Evolutionary conservation across 2,329 filamentous ascomycete species (phyloP).

Genomic region (Coniochaeta ligniaria): DNA sequence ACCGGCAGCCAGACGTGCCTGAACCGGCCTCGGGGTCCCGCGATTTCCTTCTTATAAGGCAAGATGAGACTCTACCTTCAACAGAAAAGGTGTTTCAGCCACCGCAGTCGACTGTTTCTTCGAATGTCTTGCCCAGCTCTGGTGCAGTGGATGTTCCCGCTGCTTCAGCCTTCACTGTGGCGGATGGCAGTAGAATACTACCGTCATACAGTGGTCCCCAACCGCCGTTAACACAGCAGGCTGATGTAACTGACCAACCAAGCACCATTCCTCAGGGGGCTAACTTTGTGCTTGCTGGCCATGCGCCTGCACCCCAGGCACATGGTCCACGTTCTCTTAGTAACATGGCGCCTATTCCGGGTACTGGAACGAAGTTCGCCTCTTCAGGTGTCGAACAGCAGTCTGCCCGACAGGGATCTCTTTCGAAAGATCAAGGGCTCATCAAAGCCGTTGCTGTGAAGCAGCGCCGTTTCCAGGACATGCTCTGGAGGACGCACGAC

Average conservation of each 20-base stretch:
- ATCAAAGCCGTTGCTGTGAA: not conserved
- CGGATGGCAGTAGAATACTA: not conserved
- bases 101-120: not conserved
- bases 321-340: not conserved
- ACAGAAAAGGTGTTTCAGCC: not conserved
- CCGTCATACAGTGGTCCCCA: not conserved
- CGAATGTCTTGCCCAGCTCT: not conserved
- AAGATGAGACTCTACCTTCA: not conserved
- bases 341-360: not conserved
- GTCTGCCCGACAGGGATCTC: not conserved
- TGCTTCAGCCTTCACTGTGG: not conserved
- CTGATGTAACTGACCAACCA: not conserved
- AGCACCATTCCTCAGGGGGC: not conserved
- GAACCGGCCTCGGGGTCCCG: not conserved
- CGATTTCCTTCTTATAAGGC: not conserved
- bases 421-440: not conserved
- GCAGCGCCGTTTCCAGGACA: not conserved
- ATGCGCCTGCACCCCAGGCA: not conserved
- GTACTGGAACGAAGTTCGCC: not conserved
- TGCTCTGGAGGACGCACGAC: not conserved
- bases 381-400: not conserved
- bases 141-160: not conserved
- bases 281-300: not conserved
- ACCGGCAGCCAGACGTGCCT: not conserved
- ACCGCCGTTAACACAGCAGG: not conserved